Evolutionary conservation across 106 monocot genomes (phyloP).

Genomic region (Dioscorea dumetorum): DNA sequence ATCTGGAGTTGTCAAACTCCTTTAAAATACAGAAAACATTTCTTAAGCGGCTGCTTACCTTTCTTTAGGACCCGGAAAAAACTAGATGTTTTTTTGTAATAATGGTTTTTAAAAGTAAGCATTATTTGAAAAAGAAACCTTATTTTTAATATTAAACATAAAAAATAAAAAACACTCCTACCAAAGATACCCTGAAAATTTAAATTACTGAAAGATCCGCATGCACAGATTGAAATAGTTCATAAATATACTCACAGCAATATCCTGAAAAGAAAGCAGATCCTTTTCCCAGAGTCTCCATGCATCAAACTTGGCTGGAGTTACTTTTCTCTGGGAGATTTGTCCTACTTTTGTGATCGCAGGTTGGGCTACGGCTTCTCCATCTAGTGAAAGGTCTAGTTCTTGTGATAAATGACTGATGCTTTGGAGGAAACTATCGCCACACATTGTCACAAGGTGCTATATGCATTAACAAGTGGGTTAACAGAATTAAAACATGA

Average conservation of each 20-base stretch:
- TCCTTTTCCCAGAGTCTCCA: constrained; percentile 85
- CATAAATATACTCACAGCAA: constrained; percentile 54
- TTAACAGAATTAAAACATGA: too few relatives aligned
- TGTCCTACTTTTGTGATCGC: constrained; percentile 13
- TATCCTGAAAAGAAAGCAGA: constrained; percentile 53
- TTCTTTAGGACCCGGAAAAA: too few relatives aligned
- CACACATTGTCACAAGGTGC: constrained; percentile 57
- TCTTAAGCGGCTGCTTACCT: too few relatives aligned
- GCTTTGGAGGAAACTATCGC: constrained; percentile 51
- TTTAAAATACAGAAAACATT: too few relatives aligned
- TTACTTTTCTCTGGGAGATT: constrained; percentile 30
- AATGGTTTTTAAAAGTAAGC: too few relatives aligned
- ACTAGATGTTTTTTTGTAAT: too few relatives aligned
- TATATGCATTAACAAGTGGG: constrained; percentile 15
- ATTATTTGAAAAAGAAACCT: too few relatives aligned
- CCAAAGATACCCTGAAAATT: not conserved
- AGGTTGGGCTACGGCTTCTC: constrained; percentile 30
- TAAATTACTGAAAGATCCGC: not conserved
- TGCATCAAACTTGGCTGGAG: constrained; percentile 61
- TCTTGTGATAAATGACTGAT: constrained; percentile 53
- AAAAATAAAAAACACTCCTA: too few relatives aligned
- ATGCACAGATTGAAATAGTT: not conserved
- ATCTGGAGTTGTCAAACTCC: too few relatives aligned
- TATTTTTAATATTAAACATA: too few relatives aligned
- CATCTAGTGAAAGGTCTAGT: constrained; percentile 56